Base-by-base conservation (phyloP, 2,329 filamentous ascomycete species). In the Botrytis byssoidea region DNA sequence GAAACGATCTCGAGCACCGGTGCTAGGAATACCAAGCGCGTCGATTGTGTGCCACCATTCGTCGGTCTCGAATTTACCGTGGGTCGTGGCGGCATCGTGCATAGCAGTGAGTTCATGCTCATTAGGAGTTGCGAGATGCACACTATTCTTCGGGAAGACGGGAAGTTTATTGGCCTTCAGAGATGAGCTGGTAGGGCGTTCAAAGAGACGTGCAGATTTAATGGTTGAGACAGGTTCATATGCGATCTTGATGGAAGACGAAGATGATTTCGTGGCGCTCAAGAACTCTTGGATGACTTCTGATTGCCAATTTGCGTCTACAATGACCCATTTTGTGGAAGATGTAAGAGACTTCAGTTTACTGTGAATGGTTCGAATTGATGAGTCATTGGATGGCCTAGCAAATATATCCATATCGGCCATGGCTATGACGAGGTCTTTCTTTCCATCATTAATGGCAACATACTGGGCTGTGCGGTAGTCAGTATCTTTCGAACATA, bases 341-440 rank as follows among this genome's bases (percentile, higher is more conserved):
- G 74, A 55, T 76, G 67, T 57, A 48, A 32, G 60, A 4, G 29
- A 69, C 25, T 20, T 14, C 16, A 63, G 35, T 37, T 25, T 42
- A 35, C 18, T 35, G 8, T n/a, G 10, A 29, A 51, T 44, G 37
- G n/a, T 35, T 59, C 7, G 25, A 9, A 73, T 73, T 14, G 40
- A 87, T 84, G 14, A 85, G n/a, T 40, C 37, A 48, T 32, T 81
- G 0, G 86, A 82, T 75, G 88, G 87, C 0, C 85, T 84, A 74
- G 87, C 83, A 63, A 86, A 84, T 67, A 85, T 82, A 48, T 84
- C 80, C 94, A 98, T 98, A 81, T 98, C 96, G 7, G 95, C 95
- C 93, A 98, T 97, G 64, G 94, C 95, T 76, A 98, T 83, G n/a
- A 95, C 87, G 3, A 99, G 88, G 76, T 95, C 92, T 82, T 94